A percentile compares a stretch with the other conserved stretches of the same genome.
phyloP scores from a whole-genome alignment of 1,284 basidiomycete species.

The Austroboletus olivaceoglutinosus region DNA sequence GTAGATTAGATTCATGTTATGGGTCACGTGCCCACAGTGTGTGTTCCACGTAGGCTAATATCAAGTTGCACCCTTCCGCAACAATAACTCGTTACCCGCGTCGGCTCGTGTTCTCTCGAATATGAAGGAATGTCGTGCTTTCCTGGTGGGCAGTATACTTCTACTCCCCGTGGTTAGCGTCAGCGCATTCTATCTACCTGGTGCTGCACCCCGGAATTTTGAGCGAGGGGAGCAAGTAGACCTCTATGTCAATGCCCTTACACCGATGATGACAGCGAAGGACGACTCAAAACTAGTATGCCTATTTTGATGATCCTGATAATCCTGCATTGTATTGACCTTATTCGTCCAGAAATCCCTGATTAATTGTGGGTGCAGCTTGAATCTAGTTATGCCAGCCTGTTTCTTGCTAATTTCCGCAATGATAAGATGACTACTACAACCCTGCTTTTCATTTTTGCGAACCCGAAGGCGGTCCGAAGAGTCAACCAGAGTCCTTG shows the following conservation, averaged over 20 bases:
- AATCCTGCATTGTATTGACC: slow-evolving; percentile 13
- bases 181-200: slow-evolving; percentile 67
- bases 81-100: not conserved
- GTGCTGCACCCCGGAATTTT: slow-evolving; percentile 82
- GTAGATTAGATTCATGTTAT: not conserved
- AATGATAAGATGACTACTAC: slow-evolving; percentile 77
- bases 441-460: slow-evolving; percentile 87
- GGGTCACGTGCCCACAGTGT: slow-evolving; percentile 18
- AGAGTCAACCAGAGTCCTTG: slow-evolving; percentile 83
- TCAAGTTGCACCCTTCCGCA: not conserved
- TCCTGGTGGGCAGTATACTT: slow-evolving; percentile 18
- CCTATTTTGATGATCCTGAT: slow-evolving; percentile 17
- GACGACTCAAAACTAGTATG: slow-evolving; percentile 78
- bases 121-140: slow-evolving; percentile 19
- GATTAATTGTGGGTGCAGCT: slow-evolving; percentile 63
- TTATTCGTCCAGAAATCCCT: slow-evolving; percentile 63
- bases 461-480: slow-evolving; percentile 70
- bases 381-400: not conserved
- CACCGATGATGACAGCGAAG: slow-evolving; percentile 72
- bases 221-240: slow-evolving; percentile 66
- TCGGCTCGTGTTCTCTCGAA: slow-evolving; percentile 3
- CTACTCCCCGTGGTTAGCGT: slow-evolving; percentile 23
- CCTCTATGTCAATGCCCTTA: slow-evolving; percentile 83
- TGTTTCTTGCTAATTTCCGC: slow-evolving; percentile 11
- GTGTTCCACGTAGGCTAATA: slow-evolving; percentile 19